Base-by-base conservation (phyloP, 306 rosid genomes). In the Senna tora region DNA sequence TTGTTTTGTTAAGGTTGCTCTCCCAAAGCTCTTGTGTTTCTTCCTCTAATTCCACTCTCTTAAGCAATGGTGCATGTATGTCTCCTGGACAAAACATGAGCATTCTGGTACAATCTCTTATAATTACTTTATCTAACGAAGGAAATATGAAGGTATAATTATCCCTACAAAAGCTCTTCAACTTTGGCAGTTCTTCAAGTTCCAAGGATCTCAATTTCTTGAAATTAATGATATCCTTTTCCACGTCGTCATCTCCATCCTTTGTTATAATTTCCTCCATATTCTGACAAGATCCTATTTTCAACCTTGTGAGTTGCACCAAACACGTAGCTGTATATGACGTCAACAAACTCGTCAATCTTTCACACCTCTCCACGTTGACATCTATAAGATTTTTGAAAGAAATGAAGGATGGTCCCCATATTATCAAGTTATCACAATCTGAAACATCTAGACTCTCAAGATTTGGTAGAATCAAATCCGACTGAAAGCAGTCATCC, bases 351-450 rank as follows among this genome's bases (percentile, higher is more conserved):
- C 25, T 13, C 5, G 38, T 4, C 49, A 53, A 17, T 7, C 1
- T 4, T 1, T 0, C 0, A 9, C 38, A 53, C 0, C 0, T 0
- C 0, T 0, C 0, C 34, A 51, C 20, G 0, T 3, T 0, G 4
- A 68, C 11, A 16, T 19, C 4, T 30, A 19, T 34, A 2, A 68
- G 20, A 68, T 51, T 51, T 0, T 1, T 16, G n/a, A 59, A 32
- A 28, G 34, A 22, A 54, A 22, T 32, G 25, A 10, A 9, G 15
- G 34, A 22, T 54, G 60, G 60, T 9, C 15, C 33, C 2, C 9
- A 53, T 1, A 1, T 53, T 53, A 21, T 53, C 59, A 20, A 53
- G 5, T 28, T 25, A 1, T 25, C 2, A 25, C 30, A 25, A 1
- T 3, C 30, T 1, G 3, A 25, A 25, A 25, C 30, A 25, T 25